Base-by-base conservation (phyloP, 495 filamentous ascomycete species). In the Lasiosphaeria hispida region DNA sequence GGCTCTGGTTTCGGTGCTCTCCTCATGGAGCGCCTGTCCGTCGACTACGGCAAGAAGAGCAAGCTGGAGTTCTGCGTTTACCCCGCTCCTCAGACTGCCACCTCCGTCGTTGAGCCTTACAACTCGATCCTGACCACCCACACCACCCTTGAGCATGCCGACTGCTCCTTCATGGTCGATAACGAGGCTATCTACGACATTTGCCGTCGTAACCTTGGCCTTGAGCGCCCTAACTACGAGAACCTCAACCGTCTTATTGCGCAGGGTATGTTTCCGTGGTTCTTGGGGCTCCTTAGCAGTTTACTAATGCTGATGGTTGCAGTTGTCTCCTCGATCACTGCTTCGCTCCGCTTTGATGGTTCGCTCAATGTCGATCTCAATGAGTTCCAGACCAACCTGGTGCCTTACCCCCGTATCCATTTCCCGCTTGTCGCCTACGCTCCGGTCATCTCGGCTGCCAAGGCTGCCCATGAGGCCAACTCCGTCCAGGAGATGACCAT, bases 121-220 rank as follows among this genome's bases (percentile, higher is more conserved):
- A 98, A 97, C 82, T 96, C 95, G 49, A 96, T 97, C 75, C 83
- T 98, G 55, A 96, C 95, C 64, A 98, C 94, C 56, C 94, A 98
- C 82, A 97, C 92, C 66, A 98, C 95, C 65, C 87, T 97, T 39
- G 95, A 97, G 85, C 92, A 98, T 81, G 96, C 92, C 59, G 94
- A 98, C 82, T 98, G 94, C 83, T 93, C 89, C 63, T 98, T 98
- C 85, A 92, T 98, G 87, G 95, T 98, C 62, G 94, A 98, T 77
- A 98, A 98, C 74, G 94, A 98, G 80, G 94, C 94, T 66, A 96
- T 98, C 77, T 98, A 97, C 77, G 95, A 97, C 74, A 97, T 98
- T 76, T 98, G 94, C 86, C 87, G 91, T 69, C 86, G 92, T 69
- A 97, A 97, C 81, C 83, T 98, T 57, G 92, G 91, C 64, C 92